Percentiles rank a stretch among this genome's conserved stretches.
phyloP scores from a whole-genome alignment of 2,329 filamentous ascomycete species.

The Cercospora beticola region DNA sequence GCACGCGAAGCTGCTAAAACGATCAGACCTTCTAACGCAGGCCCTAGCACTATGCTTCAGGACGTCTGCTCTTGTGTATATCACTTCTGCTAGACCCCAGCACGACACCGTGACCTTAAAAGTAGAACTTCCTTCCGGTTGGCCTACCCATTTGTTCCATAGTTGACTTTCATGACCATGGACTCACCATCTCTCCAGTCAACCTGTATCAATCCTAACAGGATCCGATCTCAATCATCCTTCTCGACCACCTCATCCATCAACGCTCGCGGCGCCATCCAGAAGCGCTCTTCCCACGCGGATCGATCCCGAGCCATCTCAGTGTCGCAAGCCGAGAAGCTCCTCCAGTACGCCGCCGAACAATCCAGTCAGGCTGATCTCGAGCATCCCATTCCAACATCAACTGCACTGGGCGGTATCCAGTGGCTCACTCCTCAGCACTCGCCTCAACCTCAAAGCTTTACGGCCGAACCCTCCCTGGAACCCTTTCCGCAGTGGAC shows the following conservation, averaged over 20 bases:
- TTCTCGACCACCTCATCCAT: constrained; percentile 27
- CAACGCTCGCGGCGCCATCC: constrained; percentile 33
- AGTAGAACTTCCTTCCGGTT: constrained; percentile 24
- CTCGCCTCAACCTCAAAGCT: constrained; percentile 35
- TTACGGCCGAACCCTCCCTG: constrained; percentile 28
- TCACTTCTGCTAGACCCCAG: constrained; percentile 23
- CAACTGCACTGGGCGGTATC: constrained; percentile 18
- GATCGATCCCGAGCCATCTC: constrained; percentile 34
- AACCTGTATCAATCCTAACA: constrained; percentile 19
- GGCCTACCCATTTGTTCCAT: constrained; percentile 25
- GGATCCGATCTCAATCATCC: constrained; percentile 31
- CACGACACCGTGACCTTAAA: constrained; percentile 21
- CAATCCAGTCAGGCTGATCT: constrained; percentile 23
- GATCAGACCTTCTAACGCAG: constrained; percentile 27
- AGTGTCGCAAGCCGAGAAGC: constrained; percentile 33
- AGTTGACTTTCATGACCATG: constrained; percentile 30
- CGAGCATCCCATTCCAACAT: constrained; percentile 16
- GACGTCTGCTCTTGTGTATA: constrained; percentile 22
- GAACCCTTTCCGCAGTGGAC: constrained; percentile 36
- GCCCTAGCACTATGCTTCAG: constrained; percentile 26
- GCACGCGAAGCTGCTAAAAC: constrained; percentile 25
- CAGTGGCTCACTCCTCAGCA: constrained; percentile 37
- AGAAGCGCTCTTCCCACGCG: constrained; percentile 31
- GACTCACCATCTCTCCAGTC: constrained; percentile 37
- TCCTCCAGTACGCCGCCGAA: constrained; percentile 31